These are phyloP conservation scores for Fermentozyma sake DNA, from an alignment of 1,139 yeast species.

Conservation along the genomic window DNA sequence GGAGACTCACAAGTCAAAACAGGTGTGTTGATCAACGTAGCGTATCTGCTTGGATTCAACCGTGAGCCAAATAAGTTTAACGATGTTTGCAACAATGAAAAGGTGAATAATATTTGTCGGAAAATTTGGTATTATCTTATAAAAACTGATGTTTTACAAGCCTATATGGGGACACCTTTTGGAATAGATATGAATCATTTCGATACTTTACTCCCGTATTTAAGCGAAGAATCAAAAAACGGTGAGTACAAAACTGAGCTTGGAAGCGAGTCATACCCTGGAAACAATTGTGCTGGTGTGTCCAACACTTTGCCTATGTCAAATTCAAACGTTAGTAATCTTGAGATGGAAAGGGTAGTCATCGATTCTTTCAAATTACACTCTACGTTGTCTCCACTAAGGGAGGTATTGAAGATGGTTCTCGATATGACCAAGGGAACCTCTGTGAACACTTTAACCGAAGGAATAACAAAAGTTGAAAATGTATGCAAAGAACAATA, in stretches of 20 bases:
- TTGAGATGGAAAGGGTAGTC: slow-evolving; percentile 21
- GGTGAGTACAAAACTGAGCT: no score
- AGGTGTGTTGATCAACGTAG: slow-evolving; percentile 46
- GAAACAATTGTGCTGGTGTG: slow-evolving; percentile 25
- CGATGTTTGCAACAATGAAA: slow-evolving; percentile 20
- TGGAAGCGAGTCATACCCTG: no score
- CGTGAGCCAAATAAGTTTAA: slow-evolving; percentile 43
- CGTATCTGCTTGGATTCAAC: slow-evolving; percentile 47
- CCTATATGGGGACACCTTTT: slow-evolving; percentile 39
- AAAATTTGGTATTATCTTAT: slow-evolving; percentile 51
- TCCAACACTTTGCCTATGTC: slow-evolving; percentile 13
- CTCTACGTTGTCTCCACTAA: slow-evolving; percentile 6
- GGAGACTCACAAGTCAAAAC: slow-evolving; percentile 43
- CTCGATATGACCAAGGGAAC: slow-evolving; percentile 19
- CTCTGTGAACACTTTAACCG: slow-evolving; percentile 19
- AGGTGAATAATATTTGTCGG: slow-evolving; percentile 38
- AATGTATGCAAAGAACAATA: slow-evolving; percentile 8
- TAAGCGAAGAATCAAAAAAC: slow-evolving; percentile 5
- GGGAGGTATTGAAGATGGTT: slow-evolving; percentile 10
- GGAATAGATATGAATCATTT: slow-evolving; percentile 8
- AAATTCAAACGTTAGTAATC: slow-evolving; percentile 16
- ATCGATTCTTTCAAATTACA: slow-evolving; percentile 7
- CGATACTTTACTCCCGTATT: slow-evolving; percentile 17
- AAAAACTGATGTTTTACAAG: slow-evolving; percentile 14
- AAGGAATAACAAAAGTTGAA: slow-evolving; percentile 16